Conservation (phyloP, 225 moss, liverwort and hornwort genomes). For the Rhytidiadelphus loreus region DNA sequence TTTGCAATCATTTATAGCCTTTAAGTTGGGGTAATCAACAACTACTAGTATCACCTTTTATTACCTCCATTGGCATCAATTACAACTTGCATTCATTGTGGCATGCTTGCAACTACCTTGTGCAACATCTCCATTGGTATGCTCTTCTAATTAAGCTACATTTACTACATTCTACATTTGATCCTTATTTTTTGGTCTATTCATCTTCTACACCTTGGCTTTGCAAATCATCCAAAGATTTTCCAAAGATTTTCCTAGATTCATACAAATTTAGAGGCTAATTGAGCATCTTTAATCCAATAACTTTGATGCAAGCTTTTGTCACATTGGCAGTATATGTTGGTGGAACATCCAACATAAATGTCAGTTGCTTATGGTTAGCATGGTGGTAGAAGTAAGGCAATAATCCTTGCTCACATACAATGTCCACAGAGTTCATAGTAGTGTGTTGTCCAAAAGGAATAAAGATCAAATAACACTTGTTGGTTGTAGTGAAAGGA, state of each 20-base stretch:
- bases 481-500: too few species aligned
- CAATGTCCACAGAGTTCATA: too few species aligned
- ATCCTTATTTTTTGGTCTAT: not conserved
- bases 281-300: not conserved
- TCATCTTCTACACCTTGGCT: not conserved
- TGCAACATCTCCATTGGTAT: not conserved
- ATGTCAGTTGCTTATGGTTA: rapidly evolving
- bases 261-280: not conserved
- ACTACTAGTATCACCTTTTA: not conserved
- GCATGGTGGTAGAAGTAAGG: not conserved
- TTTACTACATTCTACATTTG: not conserved
- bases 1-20: not conserved
- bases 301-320: not conserved
- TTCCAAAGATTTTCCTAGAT: rapidly evolving
- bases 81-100: rapidly evolving
- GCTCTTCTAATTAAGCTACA: not conserved
- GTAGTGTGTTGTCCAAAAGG: too few species aligned
- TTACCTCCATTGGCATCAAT: not conserved
- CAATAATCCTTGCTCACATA: not conserved
- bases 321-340: not conserved
- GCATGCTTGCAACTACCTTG: not conserved
- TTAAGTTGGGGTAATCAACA: not conserved
- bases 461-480: too few species aligned
- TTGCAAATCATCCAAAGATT: not conserved
- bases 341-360: not conserved